Base-by-base conservation (phyloP, 1,139 yeast species). In the Meyerozyma smithsonii region DNA sequence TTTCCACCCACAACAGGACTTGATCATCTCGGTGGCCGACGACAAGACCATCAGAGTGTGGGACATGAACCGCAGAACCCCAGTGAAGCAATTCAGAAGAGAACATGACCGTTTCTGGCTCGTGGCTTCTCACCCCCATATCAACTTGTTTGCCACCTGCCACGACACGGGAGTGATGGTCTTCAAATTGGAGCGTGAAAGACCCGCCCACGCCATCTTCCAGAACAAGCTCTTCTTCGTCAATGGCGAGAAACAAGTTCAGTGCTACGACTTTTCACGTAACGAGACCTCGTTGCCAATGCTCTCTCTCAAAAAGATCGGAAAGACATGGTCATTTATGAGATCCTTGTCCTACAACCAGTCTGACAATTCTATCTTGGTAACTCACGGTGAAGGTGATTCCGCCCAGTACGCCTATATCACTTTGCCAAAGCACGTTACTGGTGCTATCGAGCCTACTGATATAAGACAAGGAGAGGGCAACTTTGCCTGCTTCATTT, bases 131-230 rank as follows among this genome's bases (percentile, higher is more conserved):
- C 99, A 94, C 61, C 97, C 97, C 43, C 71, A 75, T 38, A 84
- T 90, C 62, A 92, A 92, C 61, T 74, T 92, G 56, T 90, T 92
- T 68, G 98, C 97, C 39, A 86, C 97, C 30, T 94, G 96, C 56
- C 97, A 92, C 64, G 98, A 94, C 63, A 77, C 89, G 11, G 99
- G 99, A 58, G 96, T 90, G 23, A 90, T 92, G 96, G 95, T 94
- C 40, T 94, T 94, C 77, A 94, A 94, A 66, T 75, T 94, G 47
- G 97, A 89, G 61, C 84, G 98, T 58, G 99, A 94, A 72, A 81
- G 98, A 61, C 98, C 98, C 17, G 96, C 97, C 16, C 77, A 78
- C 54, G 69, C 89, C 4, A 61, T 83, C 32, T 79, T 79, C 66
- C 94, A 85, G 58, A 77, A 79, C 55, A 77, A 74, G 48, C 65